phyloP scores from a whole-genome alignment of 1,284 basidiomycete species.

The Malassezia equina region DNA sequence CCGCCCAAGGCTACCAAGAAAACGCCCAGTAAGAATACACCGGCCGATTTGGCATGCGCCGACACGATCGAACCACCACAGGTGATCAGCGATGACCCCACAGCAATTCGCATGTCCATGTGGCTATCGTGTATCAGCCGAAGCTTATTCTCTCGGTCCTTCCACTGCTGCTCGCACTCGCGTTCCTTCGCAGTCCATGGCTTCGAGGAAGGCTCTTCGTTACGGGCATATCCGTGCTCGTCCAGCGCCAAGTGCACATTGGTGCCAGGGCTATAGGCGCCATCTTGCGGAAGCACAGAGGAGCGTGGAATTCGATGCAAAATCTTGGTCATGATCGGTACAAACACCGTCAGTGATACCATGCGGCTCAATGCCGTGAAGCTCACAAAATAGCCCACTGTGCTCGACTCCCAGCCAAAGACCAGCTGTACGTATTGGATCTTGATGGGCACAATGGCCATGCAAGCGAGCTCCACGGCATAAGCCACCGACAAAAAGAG shows the following conservation, averaged over 20 bases:
- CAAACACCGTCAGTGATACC: slow-evolving; percentile 28
- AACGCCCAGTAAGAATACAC: slow-evolving; percentile 18
- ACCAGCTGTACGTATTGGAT: slow-evolving; percentile 38
- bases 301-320: slow-evolving; percentile 25
- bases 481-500: slow-evolving; percentile 36
- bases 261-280: neutral
- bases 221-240: neutral
- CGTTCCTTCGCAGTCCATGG: slow-evolving; percentile 8
- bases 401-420: slow-evolving; percentile 37
- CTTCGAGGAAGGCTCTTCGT: neutral
- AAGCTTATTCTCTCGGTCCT: slow-evolving; percentile 34
- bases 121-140: slow-evolving; percentile 44
- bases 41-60: neutral
- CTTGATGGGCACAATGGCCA: slow-evolving; percentile 40
- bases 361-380: slow-evolving; percentile 34
- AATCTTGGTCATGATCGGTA: slow-evolving; percentile 38
- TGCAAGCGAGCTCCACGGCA: slow-evolving; percentile 30
- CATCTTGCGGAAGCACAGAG: slow-evolving; percentile 14
- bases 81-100: slow-evolving; percentile 14
- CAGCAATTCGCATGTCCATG: slow-evolving; percentile 31
- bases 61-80: slow-evolving; percentile 10
- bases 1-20: slow-evolving; percentile 31
- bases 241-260: neutral
- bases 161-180: slow-evolving; percentile 39
- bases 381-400: slow-evolving; percentile 39